Evolutionary conservation across 1,284 basidiomycete species (phyloP).

Genomic region (Agaricales sp.): DNA sequence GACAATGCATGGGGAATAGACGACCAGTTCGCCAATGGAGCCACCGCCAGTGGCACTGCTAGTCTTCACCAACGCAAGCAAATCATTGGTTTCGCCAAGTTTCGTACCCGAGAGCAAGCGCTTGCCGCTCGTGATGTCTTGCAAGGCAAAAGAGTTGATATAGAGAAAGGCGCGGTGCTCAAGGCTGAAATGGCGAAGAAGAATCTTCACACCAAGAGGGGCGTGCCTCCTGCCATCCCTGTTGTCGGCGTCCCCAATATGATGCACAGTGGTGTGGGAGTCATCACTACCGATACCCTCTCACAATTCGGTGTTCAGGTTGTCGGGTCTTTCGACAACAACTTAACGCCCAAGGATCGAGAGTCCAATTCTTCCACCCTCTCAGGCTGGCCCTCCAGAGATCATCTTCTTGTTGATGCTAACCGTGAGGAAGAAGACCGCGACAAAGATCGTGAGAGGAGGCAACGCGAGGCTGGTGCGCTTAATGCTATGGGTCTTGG

Average conservation of each 20-base stretch:
- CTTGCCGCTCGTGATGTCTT: slow-evolving; percentile 82
- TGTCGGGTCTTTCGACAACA: too few species aligned
- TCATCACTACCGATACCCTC: too few species aligned
- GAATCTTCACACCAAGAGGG: slow-evolving; percentile 92
- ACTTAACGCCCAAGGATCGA: too few species aligned
- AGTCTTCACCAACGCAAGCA: slow-evolving; percentile 67
- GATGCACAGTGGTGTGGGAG: neutral
- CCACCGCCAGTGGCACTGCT: slow-evolving; percentile 20
- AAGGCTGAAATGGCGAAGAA: slow-evolving; percentile 99
- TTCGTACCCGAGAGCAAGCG: slow-evolving; percentile 82
- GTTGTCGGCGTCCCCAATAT: neutral
- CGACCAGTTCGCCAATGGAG: slow-evolving; percentile 31
- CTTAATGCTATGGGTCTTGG: slow-evolving; percentile 29
- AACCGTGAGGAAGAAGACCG: slow-evolving; percentile 33
- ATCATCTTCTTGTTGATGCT: slow-evolving; percentile 1
- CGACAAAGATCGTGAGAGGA: slow-evolving; percentile 15
- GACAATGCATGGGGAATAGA: slow-evolving; percentile 44
- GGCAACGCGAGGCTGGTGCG: slow-evolving; percentile 20
- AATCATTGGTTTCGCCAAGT: slow-evolving; percentile 98
- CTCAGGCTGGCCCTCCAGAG: neutral
- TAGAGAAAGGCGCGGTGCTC: slow-evolving; percentile 88
- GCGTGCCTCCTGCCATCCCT: slow-evolving; percentile 35
- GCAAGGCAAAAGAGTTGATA: slow-evolving; percentile 87
- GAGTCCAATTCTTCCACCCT: too few species aligned
- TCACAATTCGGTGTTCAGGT: too few species aligned